These are phyloP conservation scores for Hevea brasiliensis DNA, from an alignment of 345 rosid species.

Conservation along the genomic window DNA sequence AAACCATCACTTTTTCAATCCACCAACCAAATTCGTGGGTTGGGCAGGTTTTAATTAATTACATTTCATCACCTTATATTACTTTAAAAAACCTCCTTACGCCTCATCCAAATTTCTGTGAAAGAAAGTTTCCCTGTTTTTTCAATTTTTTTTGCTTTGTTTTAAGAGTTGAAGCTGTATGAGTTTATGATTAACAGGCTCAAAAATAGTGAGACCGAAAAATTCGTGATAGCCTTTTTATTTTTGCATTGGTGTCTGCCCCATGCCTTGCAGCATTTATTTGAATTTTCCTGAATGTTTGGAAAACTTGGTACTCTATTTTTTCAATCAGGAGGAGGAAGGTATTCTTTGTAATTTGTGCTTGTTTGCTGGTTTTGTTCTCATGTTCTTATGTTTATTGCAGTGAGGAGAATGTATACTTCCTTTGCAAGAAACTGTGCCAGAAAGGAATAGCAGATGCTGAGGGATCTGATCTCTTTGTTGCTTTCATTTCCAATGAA, in stretches of 20 bases:
- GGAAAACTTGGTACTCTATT: not conserved
- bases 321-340: not conserved
- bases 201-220: too few species aligned
- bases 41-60: too few species aligned
- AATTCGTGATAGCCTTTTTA: not conserved
- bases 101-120: too few species aligned
- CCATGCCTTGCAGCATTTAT: not conserved
- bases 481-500: constrained; percentile 77
- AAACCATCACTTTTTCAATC: too few species aligned
- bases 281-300: not conserved
- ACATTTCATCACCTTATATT: too few species aligned
- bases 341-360: not conserved
- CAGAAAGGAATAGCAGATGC: constrained; percentile 50
- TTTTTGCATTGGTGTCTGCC: not conserved
- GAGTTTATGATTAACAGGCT: not conserved
- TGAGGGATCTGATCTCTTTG: constrained; percentile 65
- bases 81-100: too few species aligned
- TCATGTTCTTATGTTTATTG: not conserved
- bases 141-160: not conserved
- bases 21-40: too few species aligned
- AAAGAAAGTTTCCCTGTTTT: not conserved
- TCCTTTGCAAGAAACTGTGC: constrained; percentile 67
- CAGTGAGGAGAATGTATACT: constrained; percentile 81
- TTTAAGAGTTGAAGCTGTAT: not conserved
- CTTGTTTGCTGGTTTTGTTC: not conserved